Evolutionary conservation across 139 green algal genomes (phyloP).

Genomic region (Chlamydomonas asymmetrica): DNA sequence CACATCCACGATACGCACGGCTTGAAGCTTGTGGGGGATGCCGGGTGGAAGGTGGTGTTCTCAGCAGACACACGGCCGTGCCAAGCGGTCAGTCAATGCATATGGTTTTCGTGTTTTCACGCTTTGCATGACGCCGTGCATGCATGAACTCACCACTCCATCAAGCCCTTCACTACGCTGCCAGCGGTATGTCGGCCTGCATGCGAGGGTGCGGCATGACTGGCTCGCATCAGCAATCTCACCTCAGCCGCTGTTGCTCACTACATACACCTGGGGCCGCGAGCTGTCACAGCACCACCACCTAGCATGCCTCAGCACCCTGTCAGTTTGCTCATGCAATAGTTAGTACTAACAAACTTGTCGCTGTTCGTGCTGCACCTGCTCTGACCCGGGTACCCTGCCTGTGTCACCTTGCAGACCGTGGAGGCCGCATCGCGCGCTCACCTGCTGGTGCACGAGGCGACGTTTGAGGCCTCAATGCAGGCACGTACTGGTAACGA

Average conservation of each 20-base stretch:
- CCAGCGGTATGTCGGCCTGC: too few species aligned
- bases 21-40: constrained; percentile 60
- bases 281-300: too few species aligned
- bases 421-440: constrained; percentile 74
- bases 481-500: too few species aligned
- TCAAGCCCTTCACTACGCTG: too few species aligned
- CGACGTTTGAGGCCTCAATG: constrained; percentile 95
- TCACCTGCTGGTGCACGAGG: constrained; percentile 95
- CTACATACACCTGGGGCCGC: too few species aligned
- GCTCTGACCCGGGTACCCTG: background rate
- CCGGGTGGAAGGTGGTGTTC: constrained; percentile 83
- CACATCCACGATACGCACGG: constrained; percentile 69
- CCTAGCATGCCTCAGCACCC: too few species aligned
- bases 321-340: too few species aligned
- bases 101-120: background rate
- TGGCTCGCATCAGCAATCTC: too few species aligned
- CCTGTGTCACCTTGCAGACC: constrained; percentile 35
- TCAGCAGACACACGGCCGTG: constrained; percentile 91
- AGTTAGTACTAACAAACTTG: too few species aligned
- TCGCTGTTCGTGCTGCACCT: background rate
- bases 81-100: constrained; percentile 26
- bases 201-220: too few species aligned
- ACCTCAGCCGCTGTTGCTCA: too few species aligned
- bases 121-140: background rate
- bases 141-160: background rate